Base-by-base conservation (phyloP, 2,329 filamentous ascomycete species). In the Claviceps digitariae region DNA sequence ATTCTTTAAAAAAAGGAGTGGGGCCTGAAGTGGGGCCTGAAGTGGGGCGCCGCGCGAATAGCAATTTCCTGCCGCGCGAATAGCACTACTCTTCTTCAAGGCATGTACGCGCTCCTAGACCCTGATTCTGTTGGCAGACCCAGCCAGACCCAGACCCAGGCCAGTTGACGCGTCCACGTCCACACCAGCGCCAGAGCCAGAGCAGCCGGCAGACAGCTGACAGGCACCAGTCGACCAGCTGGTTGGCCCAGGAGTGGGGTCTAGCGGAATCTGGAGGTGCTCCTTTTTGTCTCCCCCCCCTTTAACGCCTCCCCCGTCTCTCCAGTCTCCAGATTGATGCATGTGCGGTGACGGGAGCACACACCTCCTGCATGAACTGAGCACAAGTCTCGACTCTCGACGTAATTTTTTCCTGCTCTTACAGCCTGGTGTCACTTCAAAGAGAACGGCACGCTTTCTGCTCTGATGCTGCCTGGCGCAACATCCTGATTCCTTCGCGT, bases 391-490 rank as follows among this genome's bases (percentile, higher is more conserved):
- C 34, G 34, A 38, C 5, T 31, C 38, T 31, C 49, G 31, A 36
- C 40, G 9, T 51, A 6, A 23, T n/a, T n/a, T n/a, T 34, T 27
- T 34, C 23, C 38, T 6, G 20, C 17, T 20, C 21, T 34, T 4
- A 31, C 49, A n/a, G n/a, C n/a, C n/a, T n/a, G n/a, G n/a, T 36
- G 31, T 6, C 47, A 31, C 17, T 4, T 31, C n/a, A 47, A 46
- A 46, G 45, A 38, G 12, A 41, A 27, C 38, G 46, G 50, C 44
- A 50, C 48, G 54, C 40, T 52, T 52, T 31, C 50, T 38, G 21
- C 38, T 23, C 51, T 45, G n/a, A 45, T 50, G 44, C 44, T 31
- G 38, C 29, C 46, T 38, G 47, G 40, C n/a, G 47, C 52, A 50
- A 44, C 29, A 15, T 41, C 8, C 15, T 43, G 43, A 44, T 13